A percentile compares a stretch with the other conserved stretches of the same genome.
Conservation (phyloP, 345 rosid genomes). For the Gossypium rotundifolium region DNA sequence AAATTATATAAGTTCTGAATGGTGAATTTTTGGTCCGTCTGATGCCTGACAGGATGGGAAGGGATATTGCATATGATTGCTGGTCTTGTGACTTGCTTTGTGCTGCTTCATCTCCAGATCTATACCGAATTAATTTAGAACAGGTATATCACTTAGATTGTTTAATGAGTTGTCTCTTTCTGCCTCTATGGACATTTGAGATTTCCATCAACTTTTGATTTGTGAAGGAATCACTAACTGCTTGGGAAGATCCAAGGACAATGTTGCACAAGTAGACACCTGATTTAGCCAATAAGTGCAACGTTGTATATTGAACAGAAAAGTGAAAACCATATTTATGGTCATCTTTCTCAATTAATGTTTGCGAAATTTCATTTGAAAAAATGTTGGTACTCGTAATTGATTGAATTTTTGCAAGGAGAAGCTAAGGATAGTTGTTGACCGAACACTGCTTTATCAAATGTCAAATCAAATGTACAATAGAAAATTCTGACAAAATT, state of each 20-base stretch:
- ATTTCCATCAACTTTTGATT: neutral
- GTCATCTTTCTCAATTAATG: neutral
- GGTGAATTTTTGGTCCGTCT: neutral
- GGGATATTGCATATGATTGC: constrained; percentile 72
- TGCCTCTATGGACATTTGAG: neutral
- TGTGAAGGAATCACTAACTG: neutral
- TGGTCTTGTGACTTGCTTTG: constrained; percentile 98
- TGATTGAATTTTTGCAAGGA: neutral
- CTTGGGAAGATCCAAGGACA: neutral
- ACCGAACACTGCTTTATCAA: neutral
- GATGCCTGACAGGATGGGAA: constrained; percentile 70
- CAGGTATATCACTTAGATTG: constrained; percentile 42
- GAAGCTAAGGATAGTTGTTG: neutral
- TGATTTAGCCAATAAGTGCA: neutral
- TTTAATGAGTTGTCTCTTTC: neutral
- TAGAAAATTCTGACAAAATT: neutral
- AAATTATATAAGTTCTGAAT: neutral
- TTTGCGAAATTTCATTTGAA: neutral
- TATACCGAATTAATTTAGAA: constrained; percentile 89
- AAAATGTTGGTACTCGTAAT: neutral
- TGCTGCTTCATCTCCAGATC: constrained; percentile 94
- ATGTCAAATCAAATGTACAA: neutral
- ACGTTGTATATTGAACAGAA: neutral
- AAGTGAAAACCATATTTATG: neutral
- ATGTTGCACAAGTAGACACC: neutral